Evolutionary conservation across 2,329 filamentous ascomycete species (phyloP), one percentile per base, ranked within the genome.

Genomic region (Colletotrichum higginsianum): DNA sequence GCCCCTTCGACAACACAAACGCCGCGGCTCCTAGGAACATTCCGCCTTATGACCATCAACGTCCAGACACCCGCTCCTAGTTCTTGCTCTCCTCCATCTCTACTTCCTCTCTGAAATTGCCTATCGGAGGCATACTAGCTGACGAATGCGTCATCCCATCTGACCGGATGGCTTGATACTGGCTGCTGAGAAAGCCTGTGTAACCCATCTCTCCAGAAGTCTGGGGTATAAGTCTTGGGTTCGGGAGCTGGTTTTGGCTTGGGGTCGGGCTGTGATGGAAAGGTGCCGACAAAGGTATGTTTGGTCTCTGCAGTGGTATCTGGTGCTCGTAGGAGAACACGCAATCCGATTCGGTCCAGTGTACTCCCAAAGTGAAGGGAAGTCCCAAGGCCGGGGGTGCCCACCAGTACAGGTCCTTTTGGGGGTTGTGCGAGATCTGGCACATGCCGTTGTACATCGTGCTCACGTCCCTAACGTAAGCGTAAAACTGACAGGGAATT

Each of bases 381-480:
- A 40, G 53, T 35, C 53, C 35, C 35, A 56, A 23, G n/a, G 12
- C 11, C 1, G 35, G 35, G n/a, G 53, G 53, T 11, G 2, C 8
- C 53, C 53, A 56, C 53, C 35, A 40, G 53, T 9, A 56, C 21
- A 56, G 4, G 8, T 13, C 35, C 5, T 21, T n/a, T n/a, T 56
- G 53, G 11, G 53, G 18, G 21, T 23, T 56, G n/a, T 40, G n/a
- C 15, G 2, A 40, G 13, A 40, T 13, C n/a, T 56, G 35, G 13
- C 53, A 56, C 21, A 56, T 40, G 35, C 53, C 53, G 53, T 4
- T 40, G 13, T 56, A 56, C 53, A 56, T 40, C 18, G 35, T 21
- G 4, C 40, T 3, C 18, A 56, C 53, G n/a, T 56, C 35, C 3
- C 35, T 16, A 21, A 7, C 8, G 35, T 16, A 9, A 23, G n/a